Base-by-base conservation (phyloP, 768 basidiomycete species). In the Agrocybe praecox region DNA sequence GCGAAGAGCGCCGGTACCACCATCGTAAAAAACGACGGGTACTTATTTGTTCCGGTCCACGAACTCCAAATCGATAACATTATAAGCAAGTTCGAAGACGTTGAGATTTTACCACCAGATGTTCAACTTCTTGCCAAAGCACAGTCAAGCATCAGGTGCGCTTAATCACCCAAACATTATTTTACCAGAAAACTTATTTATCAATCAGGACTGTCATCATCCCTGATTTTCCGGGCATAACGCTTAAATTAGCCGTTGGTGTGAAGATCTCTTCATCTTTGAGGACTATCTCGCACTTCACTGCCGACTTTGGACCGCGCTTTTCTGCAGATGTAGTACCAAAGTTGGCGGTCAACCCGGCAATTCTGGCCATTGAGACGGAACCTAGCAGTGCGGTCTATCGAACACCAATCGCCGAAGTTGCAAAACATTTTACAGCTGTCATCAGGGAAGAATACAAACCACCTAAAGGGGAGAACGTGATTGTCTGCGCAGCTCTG, bases 251-350 rank as follows among this genome's bases (percentile, higher is more conserved):
- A 23, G 73, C 82, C 6, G 74, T 86, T 53, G 81, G 80, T 14
- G 81, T 85, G 53, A 82, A 79, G 58, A 81, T 86, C 55, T 84
- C 84, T 18, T 86, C 83, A 19, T 73, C 81, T 1, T 68, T 85
- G 44, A 73, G 84, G 49, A 86, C 84, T 2, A 83, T 86, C 49
- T 83, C 84, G 43, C 84, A 84, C 61, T 83, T 77, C 56, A 83
- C 83, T 2, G 80, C 83, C 22, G 71, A 82, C 61, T 80, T 84
- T 60, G 83, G 81, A 2, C 83, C 83, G 21, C 80, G 82, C 6
- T 86, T 86, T 60, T 83, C 82, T 23, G 57, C 65, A 7, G 75
- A 80, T 1, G 66, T 85, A 26, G 70, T 85, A 23, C 80, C 83
- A 6, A 79, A 74, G 55, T 70, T 85, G n/a, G 59, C 73, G 1